phyloP scores from a whole-genome alignment of 2,329 filamentous ascomycete genomes.

The Penicillium carneum region DNA sequence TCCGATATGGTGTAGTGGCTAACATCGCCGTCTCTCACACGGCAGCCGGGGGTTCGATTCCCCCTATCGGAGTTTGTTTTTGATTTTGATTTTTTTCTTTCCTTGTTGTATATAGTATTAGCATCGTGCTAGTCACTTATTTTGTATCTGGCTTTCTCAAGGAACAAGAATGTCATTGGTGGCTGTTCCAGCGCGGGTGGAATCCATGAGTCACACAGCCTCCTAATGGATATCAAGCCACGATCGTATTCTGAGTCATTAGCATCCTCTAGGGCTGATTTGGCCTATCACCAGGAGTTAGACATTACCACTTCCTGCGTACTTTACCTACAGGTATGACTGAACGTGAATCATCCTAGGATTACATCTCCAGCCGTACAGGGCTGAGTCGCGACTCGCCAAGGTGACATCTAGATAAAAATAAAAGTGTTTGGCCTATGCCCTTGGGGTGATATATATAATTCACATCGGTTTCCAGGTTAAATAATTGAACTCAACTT shows the following conservation, averaged over 20 bases:
- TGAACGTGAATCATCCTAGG: not conserved
- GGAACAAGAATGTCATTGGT: not conserved
- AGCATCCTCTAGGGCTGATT: not conserved
- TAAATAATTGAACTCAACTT: not conserved
- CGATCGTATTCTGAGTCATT: conserved; percentile 5
- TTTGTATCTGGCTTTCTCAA: not conserved
- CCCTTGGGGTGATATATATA: not conserved
- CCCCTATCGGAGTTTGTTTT: conserved; percentile 34
- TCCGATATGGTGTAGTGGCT: conserved; percentile 44
- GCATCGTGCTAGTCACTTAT: no score
- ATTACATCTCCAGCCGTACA: not conserved
- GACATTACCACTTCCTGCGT: no score
- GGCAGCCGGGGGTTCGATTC: conserved; percentile 43
- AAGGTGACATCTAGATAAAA: not conserved
- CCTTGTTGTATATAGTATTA: no score
- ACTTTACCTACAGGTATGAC: not conserved
- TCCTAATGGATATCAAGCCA: not conserved
- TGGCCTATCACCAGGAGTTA: not conserved
- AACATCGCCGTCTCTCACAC: conserved; percentile 44
- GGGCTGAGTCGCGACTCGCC: no score
- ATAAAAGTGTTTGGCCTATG: not conserved
- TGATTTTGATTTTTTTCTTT: not conserved
- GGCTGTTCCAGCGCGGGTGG: not conserved
- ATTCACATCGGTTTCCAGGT: not conserved
- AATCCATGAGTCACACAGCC: not conserved